Percentiles rank a stretch among this genome's conserved stretches.
Conservation (phyloP, 495 filamentous ascomycete genomes). For the Podospora didyma region DNA sequence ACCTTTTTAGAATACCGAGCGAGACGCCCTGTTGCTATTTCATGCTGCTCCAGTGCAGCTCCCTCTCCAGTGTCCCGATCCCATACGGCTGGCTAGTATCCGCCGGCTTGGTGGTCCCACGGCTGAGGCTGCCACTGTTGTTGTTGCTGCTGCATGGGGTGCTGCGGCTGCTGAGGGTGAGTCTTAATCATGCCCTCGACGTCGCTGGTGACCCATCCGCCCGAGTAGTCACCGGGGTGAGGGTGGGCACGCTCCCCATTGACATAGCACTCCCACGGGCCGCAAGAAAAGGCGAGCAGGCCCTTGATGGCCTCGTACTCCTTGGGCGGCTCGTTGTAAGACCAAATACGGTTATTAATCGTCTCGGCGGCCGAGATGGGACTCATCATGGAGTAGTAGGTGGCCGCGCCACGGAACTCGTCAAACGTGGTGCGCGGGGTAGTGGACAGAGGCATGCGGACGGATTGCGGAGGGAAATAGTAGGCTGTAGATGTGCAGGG, state of each 20-base stretch:
- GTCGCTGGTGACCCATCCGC: conserved; percentile 55
- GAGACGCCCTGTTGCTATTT: too few species aligned
- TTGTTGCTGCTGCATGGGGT: neutral
- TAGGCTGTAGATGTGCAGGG: conserved; percentile 37
- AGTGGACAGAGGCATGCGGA: conserved; percentile 39
- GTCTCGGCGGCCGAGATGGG: conserved; percentile 30
- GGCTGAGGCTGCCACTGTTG: neutral
- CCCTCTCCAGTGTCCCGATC: too few species aligned
- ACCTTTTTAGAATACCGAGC: too few species aligned
- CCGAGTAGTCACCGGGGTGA: conserved; percentile 57
- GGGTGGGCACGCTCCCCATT: conserved; percentile 55
- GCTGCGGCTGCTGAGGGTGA: conserved; percentile 11
- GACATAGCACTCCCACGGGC: conserved; percentile 57
- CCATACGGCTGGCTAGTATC: too few species aligned
- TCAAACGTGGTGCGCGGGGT: conserved; percentile 46
- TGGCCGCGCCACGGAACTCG: conserved; percentile 56
- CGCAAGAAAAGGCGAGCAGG: conserved; percentile 49
- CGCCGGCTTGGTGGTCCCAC: too few species aligned
- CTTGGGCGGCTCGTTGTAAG: conserved; percentile 47
- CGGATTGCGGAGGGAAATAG: conserved; percentile 46
- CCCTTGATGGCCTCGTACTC: conserved; percentile 47
- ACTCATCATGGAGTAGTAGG: conserved; percentile 43
- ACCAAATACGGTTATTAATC: conserved; percentile 50
- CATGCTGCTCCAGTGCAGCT: too few species aligned
- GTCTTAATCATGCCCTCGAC: conserved; percentile 53